Conservation (phyloP, 257 asterid species). For the Solanum arcanum region DNA sequence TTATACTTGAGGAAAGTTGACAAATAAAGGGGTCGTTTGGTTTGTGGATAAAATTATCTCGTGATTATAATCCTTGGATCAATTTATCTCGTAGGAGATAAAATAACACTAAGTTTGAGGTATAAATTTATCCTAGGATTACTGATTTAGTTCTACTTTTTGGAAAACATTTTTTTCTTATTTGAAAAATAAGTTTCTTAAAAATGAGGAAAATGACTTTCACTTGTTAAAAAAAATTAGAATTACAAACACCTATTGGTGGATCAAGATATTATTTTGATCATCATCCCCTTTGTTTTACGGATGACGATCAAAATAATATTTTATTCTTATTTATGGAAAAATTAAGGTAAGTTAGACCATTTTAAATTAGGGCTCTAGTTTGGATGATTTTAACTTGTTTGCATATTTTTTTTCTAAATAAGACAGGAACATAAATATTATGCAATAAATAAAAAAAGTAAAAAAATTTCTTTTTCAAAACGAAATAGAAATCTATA, state of each 20-base stretch:
- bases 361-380: not conserved
- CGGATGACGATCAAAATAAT: too few relatives aligned
- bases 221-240: not conserved
- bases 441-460: not conserved
- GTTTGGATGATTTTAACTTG: not conserved
- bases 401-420: not conserved
- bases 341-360: not conserved
- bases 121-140: not conserved
- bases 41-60: too few relatives aligned
- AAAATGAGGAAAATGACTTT: not conserved
- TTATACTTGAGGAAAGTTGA: not conserved
- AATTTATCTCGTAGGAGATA: too few relatives aligned
- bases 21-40: not conserved
- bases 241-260: not conserved
- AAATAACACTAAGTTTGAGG: not conserved
- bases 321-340: not conserved
- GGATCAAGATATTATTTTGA: too few relatives aligned
- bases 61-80: not conserved
- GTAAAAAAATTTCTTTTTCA: too few relatives aligned
- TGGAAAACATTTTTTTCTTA: not conserved
- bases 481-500: too few relatives aligned
- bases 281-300: too few relatives aligned
- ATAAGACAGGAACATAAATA: not conserved
- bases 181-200: not conserved
- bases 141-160: not conserved